Base-by-base conservation (phyloP, 176 grass and related monocot species). In the Triticum dicoccoides region DNA sequence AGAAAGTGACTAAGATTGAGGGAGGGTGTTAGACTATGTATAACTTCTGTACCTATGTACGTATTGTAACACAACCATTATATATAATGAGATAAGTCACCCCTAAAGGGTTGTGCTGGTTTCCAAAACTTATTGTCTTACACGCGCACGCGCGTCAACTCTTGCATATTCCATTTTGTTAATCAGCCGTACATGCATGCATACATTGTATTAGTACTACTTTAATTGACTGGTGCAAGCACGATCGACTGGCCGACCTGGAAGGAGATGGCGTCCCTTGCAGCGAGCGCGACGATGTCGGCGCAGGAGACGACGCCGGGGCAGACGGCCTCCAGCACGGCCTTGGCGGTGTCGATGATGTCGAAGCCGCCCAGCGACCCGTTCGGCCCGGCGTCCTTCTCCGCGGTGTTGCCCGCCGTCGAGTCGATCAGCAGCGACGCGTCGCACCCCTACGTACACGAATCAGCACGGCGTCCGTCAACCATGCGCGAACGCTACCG, bases 391-490 rank as follows among this genome's bases (percentile, higher is more conserved):
- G 92, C 89, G 84, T 95, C 95, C 83, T 95, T 97, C 82, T 97
- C 95, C 21, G 95, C 95, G 72, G 85, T 70, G 56, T 29, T 86
- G 9, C 37, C 78, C 11, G 45, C 6, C 17, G 78, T 89, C 12
- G 95, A 91, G 65, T 97, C 89, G 17, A 95, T 13, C 69, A 97
- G 88, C 38, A 97, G 74, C 12, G 95, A 97, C n/a, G 92, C 95
- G 87, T 97, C 95, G 77, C 95, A 97, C 5, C 95, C 95, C 89
- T 93, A 30, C 15, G 51, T 18, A 54, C 61, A 17, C 32, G 18
- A 59, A 59, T 59, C 56, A 59, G 54, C 54, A 58, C 54, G 54
- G 0, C 54, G 54, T 58, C 54, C 18, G 54, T 21, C 54, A 58
- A 21, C 49, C 54, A 58, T 58, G 54, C 54, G 54, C 3, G 54